Base-by-base conservation (phyloP, 2,329 filamentous ascomycete genomes). In the Beauveria medogensis region DNA sequence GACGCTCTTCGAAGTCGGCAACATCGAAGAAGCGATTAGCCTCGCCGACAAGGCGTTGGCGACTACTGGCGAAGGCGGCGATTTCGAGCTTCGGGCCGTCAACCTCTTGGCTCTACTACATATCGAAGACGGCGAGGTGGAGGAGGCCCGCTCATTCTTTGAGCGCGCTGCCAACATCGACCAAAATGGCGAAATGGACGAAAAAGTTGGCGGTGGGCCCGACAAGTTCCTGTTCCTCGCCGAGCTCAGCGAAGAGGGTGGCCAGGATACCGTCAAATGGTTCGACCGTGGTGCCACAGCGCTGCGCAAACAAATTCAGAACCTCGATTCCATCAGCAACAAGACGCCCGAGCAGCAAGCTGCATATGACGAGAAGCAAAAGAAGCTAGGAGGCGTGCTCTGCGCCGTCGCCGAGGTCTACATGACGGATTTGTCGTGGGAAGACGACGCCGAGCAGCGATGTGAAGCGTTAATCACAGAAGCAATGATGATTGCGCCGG, bases 361-460 rank as follows among this genome's bases (percentile, higher is more conserved):
- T 22, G 65, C 77, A 26, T 68, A 86, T 46, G 82, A 87, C 30
- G 90, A 83, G 73, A 90, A 91, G 78, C 88, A 88, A 72, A 80
- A 81, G 65, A 94, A 94, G 74, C 80, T 97, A 41, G 91, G 92
- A 2, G 91, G 91, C 67, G 91, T 92, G n/a, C 82, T 99, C 41
- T 99, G 95, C 74, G 91, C 90, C 30, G 91, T 97, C 63, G 87
- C 91, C 7, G 94, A 99, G 77, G 91, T 99, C 55, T 99, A 97
- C 79, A 99, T 99, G 94, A 99, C 94, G 12, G 94, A 99, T 77
- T 77, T 97, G 68, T 94, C 90, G 69, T 94, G 84, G 91, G 92
- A 97, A 75, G 85, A 87, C 57, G 92, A 97, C 70, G 94, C 93
- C 5, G 94, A 99, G 77, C 79, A 83, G 66, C 84, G 88, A 66